Evolutionary conservation across 2,329 filamentous ascomycete species (phyloP).

Genomic region (Fusarium anguioides): DNA sequence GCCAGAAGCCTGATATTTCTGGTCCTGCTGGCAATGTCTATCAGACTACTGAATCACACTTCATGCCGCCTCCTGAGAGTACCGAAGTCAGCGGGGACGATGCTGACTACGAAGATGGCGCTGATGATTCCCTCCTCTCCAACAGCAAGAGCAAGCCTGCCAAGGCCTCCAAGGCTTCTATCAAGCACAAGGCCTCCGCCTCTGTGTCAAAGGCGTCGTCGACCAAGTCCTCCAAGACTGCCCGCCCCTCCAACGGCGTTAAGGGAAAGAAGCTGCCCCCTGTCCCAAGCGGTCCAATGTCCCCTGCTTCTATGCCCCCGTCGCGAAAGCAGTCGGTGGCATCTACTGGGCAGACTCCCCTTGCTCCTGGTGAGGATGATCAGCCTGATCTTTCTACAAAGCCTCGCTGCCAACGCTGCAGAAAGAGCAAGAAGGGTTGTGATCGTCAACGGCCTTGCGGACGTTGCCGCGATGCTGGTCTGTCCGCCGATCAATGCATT

Average conservation of each 20-base stretch:
- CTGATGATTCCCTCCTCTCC: slow-evolving; percentile 51
- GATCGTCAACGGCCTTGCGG: slow-evolving; percentile 96
- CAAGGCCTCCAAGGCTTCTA: slow-evolving; percentile 53
- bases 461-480: slow-evolving; percentile 94
- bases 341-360: slow-evolving; percentile 62
- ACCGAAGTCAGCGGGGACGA: slow-evolving; percentile 52
- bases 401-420: slow-evolving; percentile 96
- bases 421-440: slow-evolving; percentile 99
- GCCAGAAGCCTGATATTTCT: slow-evolving; percentile 64
- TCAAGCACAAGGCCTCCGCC: slow-evolving; percentile 55
- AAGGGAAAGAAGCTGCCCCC: slow-evolving; percentile 65
- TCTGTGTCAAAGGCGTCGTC: slow-evolving; percentile 48
- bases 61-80: slow-evolving; percentile 63
- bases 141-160: slow-evolving; percentile 55
- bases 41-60: slow-evolving; percentile 64
- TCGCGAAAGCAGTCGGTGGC: slow-evolving; percentile 81
- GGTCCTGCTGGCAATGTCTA: slow-evolving; percentile 60
- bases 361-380: slow-evolving; percentile 80
- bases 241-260: slow-evolving; percentile 51
- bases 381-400: slow-evolving; percentile 93
- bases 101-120: slow-evolving; percentile 48
- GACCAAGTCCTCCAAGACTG: slow-evolving; percentile 57
- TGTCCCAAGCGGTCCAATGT: slow-evolving; percentile 62
- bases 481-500: slow-evolving; percentile 92
- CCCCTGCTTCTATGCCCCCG: slow-evolving; percentile 74